Evolutionary conservation across 23 red algal genomes (phyloP).

Genomic region (Gracilaria gracilis): DNA sequence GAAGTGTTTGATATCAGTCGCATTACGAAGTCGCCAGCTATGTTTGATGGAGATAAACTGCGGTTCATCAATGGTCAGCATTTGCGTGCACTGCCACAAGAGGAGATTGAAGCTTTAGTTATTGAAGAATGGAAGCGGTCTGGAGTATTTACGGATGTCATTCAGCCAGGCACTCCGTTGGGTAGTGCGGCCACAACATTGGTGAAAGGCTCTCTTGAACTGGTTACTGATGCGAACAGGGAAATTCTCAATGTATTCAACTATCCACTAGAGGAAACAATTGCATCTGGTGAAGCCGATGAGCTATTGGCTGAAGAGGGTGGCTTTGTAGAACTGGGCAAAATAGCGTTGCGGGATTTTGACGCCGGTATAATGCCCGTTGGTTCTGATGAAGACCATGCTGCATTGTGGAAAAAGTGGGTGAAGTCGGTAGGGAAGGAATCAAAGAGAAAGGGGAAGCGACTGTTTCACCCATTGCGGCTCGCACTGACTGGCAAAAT

Average conservation of each 20-base stretch:
- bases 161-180: constrained; percentile 24
- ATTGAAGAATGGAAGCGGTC: constrained; percentile 58
- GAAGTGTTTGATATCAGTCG: constrained; percentile 87
- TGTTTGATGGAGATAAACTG: constrained; percentile 96
- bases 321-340: constrained; percentile 81
- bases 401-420: constrained; percentile 90
- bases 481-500: constrained; percentile 95
- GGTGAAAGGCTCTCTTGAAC: constrained; percentile 78
- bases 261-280: constrained; percentile 85
- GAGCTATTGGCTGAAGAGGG: constrained; percentile 86
- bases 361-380: constrained; percentile 57
- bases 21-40: constrained; percentile 89
- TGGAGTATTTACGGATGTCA: constrained; percentile 50
- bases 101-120: constrained; percentile 65
- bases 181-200: constrained; percentile 61
- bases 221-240: constrained; percentile 79
- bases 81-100: constrained; percentile 78
- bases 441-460: constrained; percentile 85
- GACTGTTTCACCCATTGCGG: constrained; percentile 95
- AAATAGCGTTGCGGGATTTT: constrained; percentile 51
- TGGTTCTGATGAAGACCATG: constrained; percentile 62
- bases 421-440: constrained; percentile 86
- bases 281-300: constrained; percentile 78
- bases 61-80: constrained; percentile 97
- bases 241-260: constrained; percentile 66